Percentiles rank a stretch among this genome's conserved stretches.
Evolutionary conservation across 306 rosid species (phyloP).

Genomic region (Quercus gilva): DNA sequence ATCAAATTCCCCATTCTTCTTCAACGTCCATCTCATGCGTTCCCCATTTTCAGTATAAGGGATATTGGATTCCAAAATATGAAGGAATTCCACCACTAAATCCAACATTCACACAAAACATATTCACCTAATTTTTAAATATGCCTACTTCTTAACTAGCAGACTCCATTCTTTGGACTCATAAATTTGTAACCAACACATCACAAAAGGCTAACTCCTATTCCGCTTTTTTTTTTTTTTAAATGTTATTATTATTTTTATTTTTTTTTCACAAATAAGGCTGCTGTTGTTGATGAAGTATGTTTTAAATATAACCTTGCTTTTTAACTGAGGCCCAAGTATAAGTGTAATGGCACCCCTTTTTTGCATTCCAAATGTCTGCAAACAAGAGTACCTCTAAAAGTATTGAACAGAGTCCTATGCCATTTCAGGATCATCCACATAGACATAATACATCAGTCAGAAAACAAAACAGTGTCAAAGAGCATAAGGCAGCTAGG

Average conservation of each 20-base stretch:
- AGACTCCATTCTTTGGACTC: not conserved
- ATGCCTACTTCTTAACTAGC: not conserved
- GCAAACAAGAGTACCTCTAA: not conserved
- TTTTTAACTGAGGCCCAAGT: no score
- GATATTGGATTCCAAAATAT: no score
- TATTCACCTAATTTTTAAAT: not conserved
- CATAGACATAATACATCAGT: not conserved
- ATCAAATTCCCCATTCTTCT: no score
- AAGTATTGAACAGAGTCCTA: not conserved
- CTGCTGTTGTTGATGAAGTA: no score
- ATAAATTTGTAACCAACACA: not conserved
- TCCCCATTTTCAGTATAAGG: no score
- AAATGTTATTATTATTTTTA: no score
- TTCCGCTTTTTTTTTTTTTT: no score
- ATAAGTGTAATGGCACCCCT: not conserved
- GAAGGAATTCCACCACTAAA: no score
- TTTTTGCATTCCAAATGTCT: not conserved
- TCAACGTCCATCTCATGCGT: no score
- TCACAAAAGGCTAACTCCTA: not conserved
- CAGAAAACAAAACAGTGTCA: no score
- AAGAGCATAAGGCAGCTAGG: not conserved
- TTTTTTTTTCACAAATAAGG: no score
- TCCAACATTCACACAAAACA: not conserved
- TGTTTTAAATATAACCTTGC: no score
- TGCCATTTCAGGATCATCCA: not conserved